Conservation (phyloP, 2,329 filamentous ascomycete genomes). For the Macrophomina tecta region DNA sequence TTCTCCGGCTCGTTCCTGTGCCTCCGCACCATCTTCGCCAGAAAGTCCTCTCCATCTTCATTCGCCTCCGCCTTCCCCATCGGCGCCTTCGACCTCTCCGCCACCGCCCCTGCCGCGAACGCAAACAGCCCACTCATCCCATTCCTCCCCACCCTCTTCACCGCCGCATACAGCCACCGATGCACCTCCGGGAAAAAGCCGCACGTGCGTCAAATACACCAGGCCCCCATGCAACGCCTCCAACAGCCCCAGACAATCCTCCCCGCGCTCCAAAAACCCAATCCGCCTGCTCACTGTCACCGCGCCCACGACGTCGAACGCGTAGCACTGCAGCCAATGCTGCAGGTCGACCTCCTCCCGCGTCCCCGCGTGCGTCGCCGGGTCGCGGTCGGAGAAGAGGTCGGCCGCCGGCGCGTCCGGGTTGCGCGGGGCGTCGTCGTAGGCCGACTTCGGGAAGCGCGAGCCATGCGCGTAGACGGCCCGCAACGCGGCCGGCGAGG, state of each 20-base stretch:
- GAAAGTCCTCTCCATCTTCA: slow-evolving; percentile 36
- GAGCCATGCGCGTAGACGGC: slow-evolving; percentile 45
- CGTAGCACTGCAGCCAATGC: slow-evolving; percentile 56
- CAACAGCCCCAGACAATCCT: slow-evolving; percentile 54
- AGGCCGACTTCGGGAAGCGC: slow-evolving; percentile 56
- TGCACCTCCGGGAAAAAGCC: slow-evolving; percentile 53
- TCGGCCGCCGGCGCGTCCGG: no score
- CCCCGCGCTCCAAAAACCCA: slow-evolving; percentile 52
- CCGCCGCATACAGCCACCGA: slow-evolving; percentile 39
- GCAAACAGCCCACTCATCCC: slow-evolving; percentile 7
- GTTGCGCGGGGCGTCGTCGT: slow-evolving; percentile 43
- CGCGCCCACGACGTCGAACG: slow-evolving; percentile 59
- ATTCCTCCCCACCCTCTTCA: slow-evolving; percentile 40
- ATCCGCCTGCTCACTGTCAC: slow-evolving; percentile 53
- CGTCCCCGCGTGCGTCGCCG: not conserved
- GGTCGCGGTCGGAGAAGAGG: no score
- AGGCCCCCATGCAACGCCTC: slow-evolving; percentile 43
- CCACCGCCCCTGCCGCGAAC: not conserved
- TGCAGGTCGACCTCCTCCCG: slow-evolving; percentile 46
- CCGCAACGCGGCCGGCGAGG: not conserved
- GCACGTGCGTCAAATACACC: slow-evolving; percentile 49
- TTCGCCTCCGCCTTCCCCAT: not conserved
- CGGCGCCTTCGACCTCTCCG: not conserved
- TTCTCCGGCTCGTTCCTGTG: slow-evolving; percentile 51
- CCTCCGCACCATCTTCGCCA: slow-evolving; percentile 51